These are phyloP conservation scores for Rhizopogon vesiculosus DNA, from an alignment of 768 basidiomycete species.

Conservation along the genomic window DNA sequence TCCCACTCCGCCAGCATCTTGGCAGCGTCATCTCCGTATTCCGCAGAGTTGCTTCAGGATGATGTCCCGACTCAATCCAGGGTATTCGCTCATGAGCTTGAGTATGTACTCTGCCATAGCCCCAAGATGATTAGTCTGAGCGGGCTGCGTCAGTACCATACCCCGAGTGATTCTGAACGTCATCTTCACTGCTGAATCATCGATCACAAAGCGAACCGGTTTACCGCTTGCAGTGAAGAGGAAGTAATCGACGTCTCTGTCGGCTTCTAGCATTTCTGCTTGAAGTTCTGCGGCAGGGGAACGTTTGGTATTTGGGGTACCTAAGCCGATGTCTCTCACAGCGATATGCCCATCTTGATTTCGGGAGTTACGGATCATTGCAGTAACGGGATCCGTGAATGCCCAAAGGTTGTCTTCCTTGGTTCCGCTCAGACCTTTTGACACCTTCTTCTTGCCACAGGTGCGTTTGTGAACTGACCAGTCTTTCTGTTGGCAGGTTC, in stretches of 20 bases:
- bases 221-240: constrained; percentile 11
- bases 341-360: neutral
- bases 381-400: constrained; percentile 1
- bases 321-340: constrained; percentile 3
- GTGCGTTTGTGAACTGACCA: constrained; percentile 12
- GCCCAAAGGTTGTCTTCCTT: constrained; percentile 11
- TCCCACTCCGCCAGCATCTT: neutral
- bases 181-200: constrained; percentile 7
- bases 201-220: constrained; percentile 10
- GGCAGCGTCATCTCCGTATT: neutral
- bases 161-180: constrained; percentile 11
- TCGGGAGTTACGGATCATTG: neutral
- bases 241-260: constrained; percentile 16
- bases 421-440: constrained; percentile 17
- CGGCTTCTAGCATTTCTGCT: constrained; percentile 11
- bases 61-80: constrained; percentile 11
- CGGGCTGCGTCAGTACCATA: constrained; percentile 3
- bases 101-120: constrained; percentile 13
- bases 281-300: constrained; percentile 13
- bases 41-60: neutral
- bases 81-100: constrained; percentile 10
- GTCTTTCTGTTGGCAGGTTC: constrained; percentile 14
- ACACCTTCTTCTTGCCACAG: constrained; percentile 14
- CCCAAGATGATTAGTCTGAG: neutral
- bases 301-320: constrained; percentile 4